Conservation (phyloP, 345 rosid genomes). For the Luvunga scandens region DNA sequence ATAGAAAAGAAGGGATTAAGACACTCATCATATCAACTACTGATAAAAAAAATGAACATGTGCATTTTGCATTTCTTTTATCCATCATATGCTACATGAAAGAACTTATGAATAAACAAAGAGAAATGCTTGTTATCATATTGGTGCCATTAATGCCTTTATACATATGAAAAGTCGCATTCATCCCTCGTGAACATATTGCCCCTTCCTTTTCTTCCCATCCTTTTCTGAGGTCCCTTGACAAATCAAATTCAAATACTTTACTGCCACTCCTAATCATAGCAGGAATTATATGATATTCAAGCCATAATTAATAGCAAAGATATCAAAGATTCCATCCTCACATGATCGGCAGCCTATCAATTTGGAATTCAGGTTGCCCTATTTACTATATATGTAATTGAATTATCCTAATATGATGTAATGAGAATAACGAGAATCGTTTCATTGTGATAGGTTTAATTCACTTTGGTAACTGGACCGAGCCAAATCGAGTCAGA, state of each 20-base stretch:
- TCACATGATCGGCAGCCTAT: slow-evolving; percentile 20
- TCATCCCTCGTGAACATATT: background rate
- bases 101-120: background rate
- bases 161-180: background rate
- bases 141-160: background rate
- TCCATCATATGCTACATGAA: background rate
- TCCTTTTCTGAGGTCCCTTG: slow-evolving; percentile 15
- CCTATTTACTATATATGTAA: background rate
- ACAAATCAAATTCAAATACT: slow-evolving; percentile 36
- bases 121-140: background rate
- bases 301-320: slow-evolving; percentile 25
- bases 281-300: slow-evolving; percentile 26
- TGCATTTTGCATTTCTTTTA: background rate
- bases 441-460: no score
- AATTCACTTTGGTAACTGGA: no score
- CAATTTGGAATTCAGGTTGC: background rate
- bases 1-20: no score
- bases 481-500: no score
- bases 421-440: no score
- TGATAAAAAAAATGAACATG: slow-evolving; percentile 7
- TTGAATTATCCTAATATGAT: no score
- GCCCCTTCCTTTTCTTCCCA: background rate
- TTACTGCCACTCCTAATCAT: slow-evolving; percentile 46
- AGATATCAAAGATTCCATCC: slow-evolving; percentile 21
- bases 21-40: background rate